These are phyloP conservation scores for Trametes coccinea DNA, from an alignment of 768 basidiomycete genomes.

Conservation along the genomic window DNA sequence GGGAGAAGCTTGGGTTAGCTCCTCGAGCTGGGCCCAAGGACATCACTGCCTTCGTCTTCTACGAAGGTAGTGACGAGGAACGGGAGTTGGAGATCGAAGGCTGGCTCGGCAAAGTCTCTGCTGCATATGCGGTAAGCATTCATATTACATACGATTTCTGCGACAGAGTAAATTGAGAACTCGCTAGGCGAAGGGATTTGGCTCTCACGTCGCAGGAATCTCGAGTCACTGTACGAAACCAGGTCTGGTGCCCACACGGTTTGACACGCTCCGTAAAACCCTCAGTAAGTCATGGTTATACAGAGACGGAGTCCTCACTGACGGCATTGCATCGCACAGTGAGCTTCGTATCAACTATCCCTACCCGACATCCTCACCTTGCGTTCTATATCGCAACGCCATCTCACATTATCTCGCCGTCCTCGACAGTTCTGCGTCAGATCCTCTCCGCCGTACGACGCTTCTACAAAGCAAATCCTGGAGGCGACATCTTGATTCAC, in stretches of 20 bases:
- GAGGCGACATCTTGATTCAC: constrained; percentile 61
- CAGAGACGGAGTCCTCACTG: not conserved
- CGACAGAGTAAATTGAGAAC: constrained; percentile 14
- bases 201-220: constrained; percentile 54
- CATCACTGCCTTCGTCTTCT: constrained; percentile 65
- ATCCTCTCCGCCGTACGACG: constrained; percentile 66
- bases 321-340: constrained; percentile 13
- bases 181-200: constrained; percentile 59
- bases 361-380: constrained; percentile 35
- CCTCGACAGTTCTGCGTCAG: constrained; percentile 69
- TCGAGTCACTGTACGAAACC: constrained; percentile 46
- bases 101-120: constrained; percentile 60
- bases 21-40: constrained; percentile 75
- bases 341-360: constrained; percentile 20
- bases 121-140: constrained; percentile 57
- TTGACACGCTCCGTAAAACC: constrained; percentile 71
- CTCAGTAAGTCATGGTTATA: constrained; percentile 43
- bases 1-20: constrained; percentile 79
- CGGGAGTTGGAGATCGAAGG: constrained; percentile 47
- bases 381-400: constrained; percentile 75
- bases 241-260: constrained; percentile 63
- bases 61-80: constrained; percentile 59
- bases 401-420: constrained; percentile 55
- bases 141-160: not conserved
- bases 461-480: constrained; percentile 46